These are phyloP conservation scores for Thraustochytrium striatum DNA, from an alignment of 352 stramenopile genomes.

Conservation along the genomic window DNA sequence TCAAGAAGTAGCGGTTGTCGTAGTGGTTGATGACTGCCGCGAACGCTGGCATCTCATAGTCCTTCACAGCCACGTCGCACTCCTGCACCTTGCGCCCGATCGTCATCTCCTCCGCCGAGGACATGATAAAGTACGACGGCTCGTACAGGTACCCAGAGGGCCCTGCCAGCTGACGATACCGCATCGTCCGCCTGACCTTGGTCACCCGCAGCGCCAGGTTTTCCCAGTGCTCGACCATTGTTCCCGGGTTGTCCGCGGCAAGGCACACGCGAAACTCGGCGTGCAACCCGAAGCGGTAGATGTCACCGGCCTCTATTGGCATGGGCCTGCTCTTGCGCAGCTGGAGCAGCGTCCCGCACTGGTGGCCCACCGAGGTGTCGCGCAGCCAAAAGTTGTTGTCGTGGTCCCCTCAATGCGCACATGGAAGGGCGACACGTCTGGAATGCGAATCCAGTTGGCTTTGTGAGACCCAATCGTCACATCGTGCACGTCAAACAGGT, in stretches of 20 bases:
- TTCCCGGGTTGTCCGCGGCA: background rate
- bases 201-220: background rate
- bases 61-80: constrained; percentile 44
- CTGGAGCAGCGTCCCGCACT: background rate
- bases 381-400: constrained; percentile 33
- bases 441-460: background rate
- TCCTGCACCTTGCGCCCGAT: constrained; percentile 35
- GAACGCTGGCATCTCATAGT: constrained; percentile 43
- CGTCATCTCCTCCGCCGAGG: constrained; percentile 1
- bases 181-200: constrained; percentile 5
- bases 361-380: background rate
- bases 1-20: constrained; percentile 5
- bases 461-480: constrained; percentile 10
- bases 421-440: background rate
- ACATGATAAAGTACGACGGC: constrained; percentile 24
- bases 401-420: constrained; percentile 28
- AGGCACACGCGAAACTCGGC: background rate
- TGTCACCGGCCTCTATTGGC: background rate
- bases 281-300: constrained; percentile 3
- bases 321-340: background rate
- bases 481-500: constrained; percentile 16
- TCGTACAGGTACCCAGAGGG: background rate
- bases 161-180: constrained; percentile 18
- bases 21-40: constrained; percentile 6
- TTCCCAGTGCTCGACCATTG: constrained; percentile 14